phyloP scores from a whole-genome alignment of 345 rosid species.

The Aquilaria yunnanensis region DNA sequence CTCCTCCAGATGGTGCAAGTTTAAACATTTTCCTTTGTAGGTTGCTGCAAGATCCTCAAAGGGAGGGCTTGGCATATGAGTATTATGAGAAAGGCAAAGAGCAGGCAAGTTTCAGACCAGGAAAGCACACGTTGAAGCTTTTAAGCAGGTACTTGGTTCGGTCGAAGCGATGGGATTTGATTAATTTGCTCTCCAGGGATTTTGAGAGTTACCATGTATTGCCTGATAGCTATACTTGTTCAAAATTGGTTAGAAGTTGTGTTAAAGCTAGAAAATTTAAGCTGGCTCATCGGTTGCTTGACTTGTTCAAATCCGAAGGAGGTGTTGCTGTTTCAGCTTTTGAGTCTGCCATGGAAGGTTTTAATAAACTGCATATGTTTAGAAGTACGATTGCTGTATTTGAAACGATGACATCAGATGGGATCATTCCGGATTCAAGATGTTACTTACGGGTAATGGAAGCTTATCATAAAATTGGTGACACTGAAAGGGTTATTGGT shows the following conservation, averaged over 20 bases:
- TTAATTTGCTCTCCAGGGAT: constrained; percentile 45
- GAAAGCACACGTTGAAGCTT: constrained; percentile 34
- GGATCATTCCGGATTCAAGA: constrained; percentile 36
- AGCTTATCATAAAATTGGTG: constrained; percentile 49
- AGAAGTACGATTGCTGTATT: constrained; percentile 45
- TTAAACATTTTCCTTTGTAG: constrained; percentile 38
- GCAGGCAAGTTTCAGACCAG: constrained; percentile 42
- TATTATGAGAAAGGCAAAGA: constrained; percentile 59
- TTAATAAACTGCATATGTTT: constrained; percentile 80
- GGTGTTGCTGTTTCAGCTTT: constrained; percentile 39
- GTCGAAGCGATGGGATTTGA: constrained; percentile 54
- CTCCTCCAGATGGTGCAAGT: constrained; percentile 23
- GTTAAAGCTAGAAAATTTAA: constrained; percentile 52
- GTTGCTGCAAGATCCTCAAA: constrained; percentile 37
- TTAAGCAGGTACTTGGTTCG: constrained; percentile 50
- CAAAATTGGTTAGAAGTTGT: constrained; percentile 44
- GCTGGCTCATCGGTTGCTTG: constrained; percentile 41
- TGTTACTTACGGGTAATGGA: constrained; percentile 64
- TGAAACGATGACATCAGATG: constrained; percentile 38
- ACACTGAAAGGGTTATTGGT: constrained; percentile 39
- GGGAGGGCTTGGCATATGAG: constrained; percentile 35
- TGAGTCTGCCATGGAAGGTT: constrained; percentile 67
- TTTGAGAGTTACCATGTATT: constrained; percentile 41
- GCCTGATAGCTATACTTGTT: constrained; percentile 55
- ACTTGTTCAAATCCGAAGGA: constrained; percentile 31